phyloP scores from a whole-genome alignment of 768 basidiomycete genomes.

The Suillus subluteus region DNA sequence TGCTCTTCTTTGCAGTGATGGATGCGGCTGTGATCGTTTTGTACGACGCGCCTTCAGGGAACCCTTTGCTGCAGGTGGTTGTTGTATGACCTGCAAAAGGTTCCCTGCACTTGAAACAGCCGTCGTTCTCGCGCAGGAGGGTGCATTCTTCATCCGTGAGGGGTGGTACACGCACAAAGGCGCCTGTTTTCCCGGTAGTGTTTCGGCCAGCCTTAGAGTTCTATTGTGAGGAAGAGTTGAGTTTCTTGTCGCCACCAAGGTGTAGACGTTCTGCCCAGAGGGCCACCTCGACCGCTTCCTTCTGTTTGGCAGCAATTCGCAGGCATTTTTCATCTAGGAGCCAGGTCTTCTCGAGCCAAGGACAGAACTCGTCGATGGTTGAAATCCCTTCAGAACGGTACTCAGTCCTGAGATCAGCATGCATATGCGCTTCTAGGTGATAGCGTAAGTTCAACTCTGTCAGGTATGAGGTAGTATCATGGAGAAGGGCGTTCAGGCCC shows the following conservation, averaged over 20 bases:
- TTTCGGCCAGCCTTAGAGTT: not conserved
- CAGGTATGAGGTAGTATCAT: not conserved
- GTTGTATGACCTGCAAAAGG: not conserved
- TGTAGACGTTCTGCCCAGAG: not conserved
- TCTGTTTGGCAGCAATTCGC: not conserved
- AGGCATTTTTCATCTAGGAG: not conserved
- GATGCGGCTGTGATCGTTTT: not conserved
- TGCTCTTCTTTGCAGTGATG: not conserved
- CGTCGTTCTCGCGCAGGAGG: not conserved
- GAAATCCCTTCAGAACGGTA: too few species aligned
- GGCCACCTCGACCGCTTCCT: too few species aligned
- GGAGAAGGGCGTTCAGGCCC: not conserved
- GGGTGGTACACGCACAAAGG: not conserved
- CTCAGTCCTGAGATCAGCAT: not conserved
- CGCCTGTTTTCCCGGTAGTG: rapidly evolving
- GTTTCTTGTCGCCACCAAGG: not conserved
- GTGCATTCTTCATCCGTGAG: not conserved
- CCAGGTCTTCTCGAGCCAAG: not conserved
- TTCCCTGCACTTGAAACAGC: not conserved
- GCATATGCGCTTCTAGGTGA: not conserved
- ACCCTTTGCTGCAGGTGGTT: not conserved
- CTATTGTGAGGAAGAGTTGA: not conserved
- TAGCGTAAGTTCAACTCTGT: not conserved
- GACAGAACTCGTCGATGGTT: not conserved
- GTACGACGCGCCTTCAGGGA: not conserved